Percentiles rank a stretch among this genome's conserved stretches.
Evolutionary conservation across 495 filamentous ascomycete species (phyloP).

Genomic region (Talaromyces thailandensis): DNA sequence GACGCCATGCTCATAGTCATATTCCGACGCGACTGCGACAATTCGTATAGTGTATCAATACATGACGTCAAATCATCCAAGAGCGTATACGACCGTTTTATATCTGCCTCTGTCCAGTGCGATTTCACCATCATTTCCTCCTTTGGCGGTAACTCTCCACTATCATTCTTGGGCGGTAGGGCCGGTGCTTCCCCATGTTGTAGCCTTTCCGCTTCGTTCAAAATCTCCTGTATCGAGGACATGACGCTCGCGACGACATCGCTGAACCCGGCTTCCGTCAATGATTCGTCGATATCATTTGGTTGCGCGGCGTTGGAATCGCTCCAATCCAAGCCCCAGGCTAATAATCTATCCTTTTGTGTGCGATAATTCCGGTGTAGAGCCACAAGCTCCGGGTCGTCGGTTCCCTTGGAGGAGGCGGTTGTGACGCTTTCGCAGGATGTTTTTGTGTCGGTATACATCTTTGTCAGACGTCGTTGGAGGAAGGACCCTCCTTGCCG

Average conservation of each 20-base stretch:
- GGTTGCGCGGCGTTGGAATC: conserved; percentile 56
- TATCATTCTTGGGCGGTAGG: conserved; percentile 28
- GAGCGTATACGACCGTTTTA: conserved; percentile 46
- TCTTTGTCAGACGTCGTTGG: conserved; percentile 68
- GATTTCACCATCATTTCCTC: conserved; percentile 26
- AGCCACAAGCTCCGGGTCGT: conserved; percentile 43
- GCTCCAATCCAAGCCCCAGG: conserved; percentile 89
- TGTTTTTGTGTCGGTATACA: conserved; percentile 88
- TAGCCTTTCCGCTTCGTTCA: conserved; percentile 77
- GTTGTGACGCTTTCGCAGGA: conserved; percentile 77
- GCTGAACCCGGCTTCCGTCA: conserved; percentile 74
- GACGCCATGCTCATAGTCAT: conserved; percentile 34
- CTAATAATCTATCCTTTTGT: conserved; percentile 57
- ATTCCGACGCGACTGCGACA: conserved; percentile 62
- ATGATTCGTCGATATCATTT: conserved; percentile 76
- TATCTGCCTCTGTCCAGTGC: conserved; percentile 42
- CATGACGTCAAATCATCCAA: conserved; percentile 70
- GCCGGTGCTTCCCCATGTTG: conserved; percentile 45
- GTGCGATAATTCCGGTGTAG: conserved; percentile 50
- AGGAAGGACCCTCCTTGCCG: conserved; percentile 40
- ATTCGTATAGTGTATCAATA: conserved; percentile 83
- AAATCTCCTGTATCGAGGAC: conserved; percentile 77
- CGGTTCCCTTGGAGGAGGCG: conserved; percentile 48
- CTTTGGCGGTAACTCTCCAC: conserved; percentile 27
- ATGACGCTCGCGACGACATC: conserved; percentile 85